Evolutionary conservation across 2,329 filamentous ascomycete genomes (phyloP).

Genomic region (Xylariales sp.): DNA sequence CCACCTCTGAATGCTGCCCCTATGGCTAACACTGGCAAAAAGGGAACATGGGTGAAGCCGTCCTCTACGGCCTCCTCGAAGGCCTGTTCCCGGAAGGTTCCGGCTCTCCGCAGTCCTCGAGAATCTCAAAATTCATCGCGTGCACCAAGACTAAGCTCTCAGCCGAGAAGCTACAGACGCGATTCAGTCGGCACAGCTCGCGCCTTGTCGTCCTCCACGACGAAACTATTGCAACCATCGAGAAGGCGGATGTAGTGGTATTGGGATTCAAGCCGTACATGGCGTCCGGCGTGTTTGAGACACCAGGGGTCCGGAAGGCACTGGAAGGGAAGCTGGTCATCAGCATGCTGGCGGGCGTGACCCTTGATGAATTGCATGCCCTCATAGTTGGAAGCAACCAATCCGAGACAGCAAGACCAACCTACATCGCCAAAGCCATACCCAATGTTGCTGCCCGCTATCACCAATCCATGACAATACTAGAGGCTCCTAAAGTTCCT

Average conservation of each 20-base stretch:
- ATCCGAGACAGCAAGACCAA: no score
- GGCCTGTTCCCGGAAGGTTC: background rate
- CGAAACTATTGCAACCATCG: background rate
- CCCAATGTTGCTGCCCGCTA: background rate
- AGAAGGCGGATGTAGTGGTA: background rate
- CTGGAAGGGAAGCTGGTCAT: background rate
- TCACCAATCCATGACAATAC: background rate
- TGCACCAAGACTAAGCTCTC: background rate
- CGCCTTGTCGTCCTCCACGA: background rate
- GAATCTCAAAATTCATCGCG: background rate
- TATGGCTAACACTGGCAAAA: no score
- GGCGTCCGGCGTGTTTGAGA: background rate
- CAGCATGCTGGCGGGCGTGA: background rate
- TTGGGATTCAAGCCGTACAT: background rate
- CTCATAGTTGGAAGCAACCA: background rate
- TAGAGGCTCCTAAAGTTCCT: background rate
- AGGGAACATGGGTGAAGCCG: background rate
- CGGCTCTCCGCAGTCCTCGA: background rate
- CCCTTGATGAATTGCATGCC: background rate
- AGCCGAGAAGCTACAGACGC: background rate
- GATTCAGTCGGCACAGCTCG: background rate
- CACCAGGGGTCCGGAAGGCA: background rate
- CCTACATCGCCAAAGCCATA: background rate
- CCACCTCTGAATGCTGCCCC: no score
- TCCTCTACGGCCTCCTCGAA: background rate